These are phyloP conservation scores for Peronospora farinosa DNA, from an alignment of 352 stramenopile species.

Conservation along the genomic window DNA sequence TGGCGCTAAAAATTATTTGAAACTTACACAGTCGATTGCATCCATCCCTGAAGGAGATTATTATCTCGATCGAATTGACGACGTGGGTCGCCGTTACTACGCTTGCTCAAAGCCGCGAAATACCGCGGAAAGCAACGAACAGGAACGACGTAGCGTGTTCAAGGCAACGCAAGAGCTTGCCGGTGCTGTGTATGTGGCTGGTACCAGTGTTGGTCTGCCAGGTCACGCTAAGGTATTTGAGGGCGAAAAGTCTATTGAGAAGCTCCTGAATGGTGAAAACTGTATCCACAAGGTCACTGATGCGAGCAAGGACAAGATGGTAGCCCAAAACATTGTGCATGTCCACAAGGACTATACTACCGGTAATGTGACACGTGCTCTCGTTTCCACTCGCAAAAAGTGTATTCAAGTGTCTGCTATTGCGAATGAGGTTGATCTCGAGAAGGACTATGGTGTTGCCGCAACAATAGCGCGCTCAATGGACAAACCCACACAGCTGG, in stretches of 20 bases:
- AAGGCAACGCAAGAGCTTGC: conserved; percentile 45
- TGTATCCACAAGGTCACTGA: conserved; percentile 83
- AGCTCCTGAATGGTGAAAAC: conserved; percentile 86
- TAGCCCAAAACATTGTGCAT: conserved; percentile 92
- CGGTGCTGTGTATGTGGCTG: conserved; percentile 82
- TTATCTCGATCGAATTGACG: conserved; percentile 90
- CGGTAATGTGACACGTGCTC: conserved; percentile 33
- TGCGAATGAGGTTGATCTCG: conserved; percentile 66
- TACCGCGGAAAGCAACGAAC: conserved; percentile 2
- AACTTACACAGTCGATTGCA: conserved; percentile 60
- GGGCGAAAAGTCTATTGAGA: conserved; percentile 65
- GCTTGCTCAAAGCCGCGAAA: conserved; percentile 23
- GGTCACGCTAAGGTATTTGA: conserved; percentile 70
- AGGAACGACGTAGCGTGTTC: conserved; percentile 20
- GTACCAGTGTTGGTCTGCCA: conserved; percentile 88
- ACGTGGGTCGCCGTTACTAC: conserved; percentile 86
- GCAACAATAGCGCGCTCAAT: conserved; percentile 89
- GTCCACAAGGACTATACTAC: conserved; percentile 46
- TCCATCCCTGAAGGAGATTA: conserved; percentile 80
- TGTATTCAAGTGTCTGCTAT: conserved; percentile 89
- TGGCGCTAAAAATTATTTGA: conserved; percentile 33
- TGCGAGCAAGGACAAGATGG: conserved; percentile 69
- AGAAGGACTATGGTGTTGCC: conserved; percentile 81
- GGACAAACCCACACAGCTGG: conserved; percentile 91
- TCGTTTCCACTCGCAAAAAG: conserved; percentile 41